Conservation (phyloP, 805 yeast species). For the Zygotorulaspora danielsina region DNA sequence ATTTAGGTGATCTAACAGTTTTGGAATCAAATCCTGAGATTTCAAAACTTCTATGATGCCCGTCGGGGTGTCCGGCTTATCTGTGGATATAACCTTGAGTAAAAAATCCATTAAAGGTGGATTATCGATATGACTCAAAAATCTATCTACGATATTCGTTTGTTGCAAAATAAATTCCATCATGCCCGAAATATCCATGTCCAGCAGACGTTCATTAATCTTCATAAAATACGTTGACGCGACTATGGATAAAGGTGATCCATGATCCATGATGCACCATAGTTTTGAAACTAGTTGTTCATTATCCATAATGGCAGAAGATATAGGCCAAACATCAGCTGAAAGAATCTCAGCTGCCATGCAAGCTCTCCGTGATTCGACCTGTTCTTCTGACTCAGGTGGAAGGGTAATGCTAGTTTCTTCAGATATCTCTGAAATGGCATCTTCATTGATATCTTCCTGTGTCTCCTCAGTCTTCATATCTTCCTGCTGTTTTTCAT, state of each 20-base stretch:
- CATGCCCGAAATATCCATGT: conserved; percentile 82
- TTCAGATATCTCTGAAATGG: conserved; percentile 29
- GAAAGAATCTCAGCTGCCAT: conserved; percentile 85
- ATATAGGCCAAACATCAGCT: conserved; percentile 90
- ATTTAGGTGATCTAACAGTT: conserved; percentile 63
- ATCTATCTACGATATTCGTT: conserved; percentile 67
- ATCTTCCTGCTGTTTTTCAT: conserved; percentile 9
- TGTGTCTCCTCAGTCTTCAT: conserved; percentile 16
- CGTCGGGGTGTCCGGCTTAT: conserved; percentile 82
- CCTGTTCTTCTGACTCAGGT: conserved; percentile 38
- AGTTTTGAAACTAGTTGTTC: conserved; percentile 58
- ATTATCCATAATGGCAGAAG: conserved; percentile 83
- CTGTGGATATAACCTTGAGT: conserved; percentile 84
- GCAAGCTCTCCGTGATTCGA: conserved; percentile 47
- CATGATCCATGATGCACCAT: conserved; percentile 75
- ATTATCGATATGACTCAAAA: conserved; percentile 80
- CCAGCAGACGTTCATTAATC: conserved; percentile 83
- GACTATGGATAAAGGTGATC: conserved; percentile 63
- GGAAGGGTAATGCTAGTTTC: conserved; percentile 31
- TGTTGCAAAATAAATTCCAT: conserved; percentile 63
- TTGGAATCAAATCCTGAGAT: conserved; percentile 67
- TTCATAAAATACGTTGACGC: conserved; percentile 87
- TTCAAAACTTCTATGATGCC: conserved; percentile 77
- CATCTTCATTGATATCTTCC: conserved; percentile 25
- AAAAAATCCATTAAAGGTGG: conserved; percentile 94